phyloP scores from a whole-genome alignment of 208 protist genomes.

The Crithidia bombi region DNA sequence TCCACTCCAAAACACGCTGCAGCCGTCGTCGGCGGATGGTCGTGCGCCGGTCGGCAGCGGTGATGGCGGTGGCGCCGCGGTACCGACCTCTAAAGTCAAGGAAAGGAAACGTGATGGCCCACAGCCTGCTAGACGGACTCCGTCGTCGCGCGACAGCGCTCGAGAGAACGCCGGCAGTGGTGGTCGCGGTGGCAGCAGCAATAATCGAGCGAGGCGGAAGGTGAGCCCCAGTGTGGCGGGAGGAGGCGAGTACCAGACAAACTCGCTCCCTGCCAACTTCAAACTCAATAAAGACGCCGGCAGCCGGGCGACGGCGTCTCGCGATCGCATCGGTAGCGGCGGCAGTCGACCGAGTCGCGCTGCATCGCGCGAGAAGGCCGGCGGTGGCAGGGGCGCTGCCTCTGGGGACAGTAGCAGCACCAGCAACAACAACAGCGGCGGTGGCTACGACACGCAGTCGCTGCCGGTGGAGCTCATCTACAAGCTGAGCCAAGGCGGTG shows the following conservation, averaged over 20 bases:
- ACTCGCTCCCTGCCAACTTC: constrained; percentile 72
- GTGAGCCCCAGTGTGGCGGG: not conserved
- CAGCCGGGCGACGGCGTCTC: constrained; percentile 2
- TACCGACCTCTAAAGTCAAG: not conserved
- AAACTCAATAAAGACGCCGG: constrained; percentile 15
- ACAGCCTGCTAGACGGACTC: not conserved
- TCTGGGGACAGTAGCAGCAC: not conserved
- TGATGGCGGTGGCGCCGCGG: not conserved
- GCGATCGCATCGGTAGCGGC: constrained; percentile 9
- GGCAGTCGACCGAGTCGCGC: constrained; percentile 10
- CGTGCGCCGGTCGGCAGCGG: constrained; percentile 8
- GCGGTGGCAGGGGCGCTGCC: too few relatives aligned
- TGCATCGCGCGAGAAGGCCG: constrained; percentile 12
- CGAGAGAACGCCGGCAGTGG: not conserved
- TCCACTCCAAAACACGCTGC: constrained; percentile 9
- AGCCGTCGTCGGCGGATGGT: constrained; percentile 24
- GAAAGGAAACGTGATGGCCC: constrained; percentile 2
- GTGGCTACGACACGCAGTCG: constrained; percentile 65
- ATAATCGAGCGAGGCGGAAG: not conserved
- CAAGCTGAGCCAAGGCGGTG: constrained; percentile 35
- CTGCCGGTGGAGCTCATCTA: constrained; percentile 69
- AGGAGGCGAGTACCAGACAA: constrained; percentile 47
- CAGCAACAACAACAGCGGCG: constrained; percentile 9
- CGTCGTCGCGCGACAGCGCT: constrained; percentile 20
- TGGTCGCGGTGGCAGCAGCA: not conserved